A percentile compares a stretch with the other conserved stretches of the same genome.
Conservation (phyloP, 2,329 filamentous ascomycete species). For the Penicillium sp. region DNA sequence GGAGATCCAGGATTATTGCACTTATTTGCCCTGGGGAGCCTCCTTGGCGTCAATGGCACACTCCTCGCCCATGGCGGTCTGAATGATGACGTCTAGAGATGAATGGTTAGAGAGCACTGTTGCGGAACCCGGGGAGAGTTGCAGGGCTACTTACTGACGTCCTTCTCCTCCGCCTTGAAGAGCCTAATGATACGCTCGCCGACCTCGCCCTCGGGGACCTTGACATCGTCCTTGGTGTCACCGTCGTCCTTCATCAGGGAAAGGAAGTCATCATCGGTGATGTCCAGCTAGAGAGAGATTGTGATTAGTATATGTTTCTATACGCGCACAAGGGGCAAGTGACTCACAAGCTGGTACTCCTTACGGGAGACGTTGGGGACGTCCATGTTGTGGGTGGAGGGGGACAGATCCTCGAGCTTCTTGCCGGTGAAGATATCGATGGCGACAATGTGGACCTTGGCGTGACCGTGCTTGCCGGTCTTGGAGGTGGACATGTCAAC, state of each 20-base stretch:
- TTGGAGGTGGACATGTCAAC: slow-evolving; percentile 99
- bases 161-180: slow-evolving; percentile 80
- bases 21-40: slow-evolving; percentile 51
- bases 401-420: slow-evolving; percentile 98
- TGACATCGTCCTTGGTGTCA: slow-evolving; percentile 89
- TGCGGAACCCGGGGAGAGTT: background rate
- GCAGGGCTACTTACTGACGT: slow-evolving; percentile 69
- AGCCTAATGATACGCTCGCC: slow-evolving; percentile 80
- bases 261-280: slow-evolving; percentile 91
- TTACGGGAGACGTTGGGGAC: slow-evolving; percentile 87
- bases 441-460: slow-evolving; percentile 98
- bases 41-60: slow-evolving; percentile 90
- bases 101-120: slow-evolving; percentile 1
- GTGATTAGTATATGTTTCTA: slow-evolving; percentile 1
- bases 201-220: slow-evolving; percentile 82
- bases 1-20: slow-evolving; percentile 20
- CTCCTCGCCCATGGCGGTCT: slow-evolving; percentile 96
- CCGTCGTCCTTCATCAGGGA: slow-evolving; percentile 87
- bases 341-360: slow-evolving; percentile 90
- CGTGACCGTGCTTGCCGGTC: slow-evolving; percentile 99
- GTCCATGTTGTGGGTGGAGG: slow-evolving; percentile 83
- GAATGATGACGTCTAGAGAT: slow-evolving; percentile 73
- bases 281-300: slow-evolving; percentile 64
- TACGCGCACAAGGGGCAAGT: background rate
- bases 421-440: slow-evolving; percentile 99